These are phyloP conservation scores for Arthrocladium fulminans DNA, from an alignment of 2,329 filamentous ascomycete species.

Conservation along the genomic window DNA sequence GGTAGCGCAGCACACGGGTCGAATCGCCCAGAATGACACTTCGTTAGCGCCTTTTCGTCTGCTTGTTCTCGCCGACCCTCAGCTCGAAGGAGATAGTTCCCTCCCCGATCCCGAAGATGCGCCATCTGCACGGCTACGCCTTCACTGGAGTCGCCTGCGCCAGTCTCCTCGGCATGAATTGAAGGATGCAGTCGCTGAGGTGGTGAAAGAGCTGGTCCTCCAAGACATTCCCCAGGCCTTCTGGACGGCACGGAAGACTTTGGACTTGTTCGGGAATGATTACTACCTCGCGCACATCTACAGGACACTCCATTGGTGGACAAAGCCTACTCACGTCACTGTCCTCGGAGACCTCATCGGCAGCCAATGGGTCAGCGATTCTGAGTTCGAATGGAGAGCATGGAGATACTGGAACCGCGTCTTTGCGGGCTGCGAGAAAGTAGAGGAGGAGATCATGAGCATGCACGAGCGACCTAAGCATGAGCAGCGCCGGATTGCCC, in stretches of 20 bases:
- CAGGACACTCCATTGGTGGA: slow-evolving; percentile 73
- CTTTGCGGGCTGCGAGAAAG: slow-evolving; percentile 58
- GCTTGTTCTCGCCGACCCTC: slow-evolving; percentile 80
- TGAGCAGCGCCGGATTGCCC: not conserved
- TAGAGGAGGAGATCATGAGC: slow-evolving; percentile 41
- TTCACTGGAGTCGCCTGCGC: slow-evolving; percentile 27
- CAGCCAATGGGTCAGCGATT: slow-evolving; percentile 86
- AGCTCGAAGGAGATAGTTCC: slow-evolving; percentile 85
- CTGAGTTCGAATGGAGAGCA: slow-evolving; percentile 68
- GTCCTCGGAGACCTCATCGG: slow-evolving; percentile 87
- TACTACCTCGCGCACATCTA: slow-evolving; percentile 92
- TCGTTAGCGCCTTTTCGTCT: slow-evolving; percentile 67
- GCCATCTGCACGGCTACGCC: slow-evolving; percentile 33
- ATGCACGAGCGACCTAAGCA: slow-evolving; percentile 34
- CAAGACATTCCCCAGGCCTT: slow-evolving; percentile 62
- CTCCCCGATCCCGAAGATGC: slow-evolving; percentile 50
- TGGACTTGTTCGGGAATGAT: slow-evolving; percentile 91
- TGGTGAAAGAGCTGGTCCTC: slow-evolving; percentile 30
- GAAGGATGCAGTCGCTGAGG: not conserved
- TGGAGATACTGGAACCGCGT: slow-evolving; percentile 71
- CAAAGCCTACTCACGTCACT: slow-evolving; percentile 72
- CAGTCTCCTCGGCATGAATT: not conserved
- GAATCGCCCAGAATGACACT: not conserved
- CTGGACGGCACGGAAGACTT: slow-evolving; percentile 61
- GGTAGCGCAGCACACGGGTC: slow-evolving; percentile 28